Evolutionary conservation across 345 rosid species (phyloP).

Genomic region (Passiflora organensis): DNA sequence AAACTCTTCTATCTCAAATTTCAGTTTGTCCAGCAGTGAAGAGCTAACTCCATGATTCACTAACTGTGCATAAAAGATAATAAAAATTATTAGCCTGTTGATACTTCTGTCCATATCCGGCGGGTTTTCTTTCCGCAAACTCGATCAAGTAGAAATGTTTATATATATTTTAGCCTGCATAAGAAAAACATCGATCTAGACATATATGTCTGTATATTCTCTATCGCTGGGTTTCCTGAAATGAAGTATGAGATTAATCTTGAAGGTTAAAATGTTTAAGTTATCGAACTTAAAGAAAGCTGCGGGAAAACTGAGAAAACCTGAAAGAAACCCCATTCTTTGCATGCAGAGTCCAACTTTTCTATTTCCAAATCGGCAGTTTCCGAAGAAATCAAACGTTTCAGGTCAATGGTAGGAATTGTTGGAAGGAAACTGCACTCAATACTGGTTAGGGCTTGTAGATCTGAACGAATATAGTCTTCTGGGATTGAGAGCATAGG

Average conservation of each 20-base stretch:
- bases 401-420: conserved; percentile 26
- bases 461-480: conserved; percentile 5
- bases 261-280: too few relatives aligned
- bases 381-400: conserved; percentile 17
- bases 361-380: conserved; percentile 15
- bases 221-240: neutral
- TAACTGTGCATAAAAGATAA: conserved; percentile 9
- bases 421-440: neutral
- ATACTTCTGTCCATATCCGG: too few relatives aligned
- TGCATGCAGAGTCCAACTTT: conserved; percentile 24
- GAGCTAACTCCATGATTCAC: conserved; percentile 35
- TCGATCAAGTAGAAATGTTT: too few relatives aligned
- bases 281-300: too few relatives aligned
- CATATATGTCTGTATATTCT: too few relatives aligned
- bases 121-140: too few relatives aligned
- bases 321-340: conserved; percentile 44
- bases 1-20: conserved; percentile 19
- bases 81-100: too few relatives aligned
- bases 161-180: too few relatives aligned
- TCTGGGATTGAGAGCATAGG: conserved; percentile 19
- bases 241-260: neutral
- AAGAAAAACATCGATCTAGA: too few relatives aligned
- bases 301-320: conserved; percentile 9
- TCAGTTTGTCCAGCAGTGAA: conserved; percentile 15
- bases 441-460: conserved; percentile 1